Base-by-base conservation (phyloP, 805 yeast genomes). In the Yarrowia deformans region DNA sequence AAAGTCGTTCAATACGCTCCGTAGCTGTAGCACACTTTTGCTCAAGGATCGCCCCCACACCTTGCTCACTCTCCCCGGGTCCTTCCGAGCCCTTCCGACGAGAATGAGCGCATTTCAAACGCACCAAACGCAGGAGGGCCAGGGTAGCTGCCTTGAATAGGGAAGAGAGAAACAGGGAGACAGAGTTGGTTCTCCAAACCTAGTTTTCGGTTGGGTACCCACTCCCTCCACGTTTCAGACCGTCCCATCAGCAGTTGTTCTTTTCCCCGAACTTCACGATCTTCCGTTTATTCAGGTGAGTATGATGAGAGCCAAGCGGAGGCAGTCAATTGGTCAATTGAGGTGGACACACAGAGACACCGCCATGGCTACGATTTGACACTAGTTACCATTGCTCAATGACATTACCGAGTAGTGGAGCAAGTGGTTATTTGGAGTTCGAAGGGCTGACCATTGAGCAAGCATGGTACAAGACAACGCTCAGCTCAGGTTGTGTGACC, bases 281-380 rank as follows among this genome's bases (percentile, higher is more conserved):
- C 13, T 35, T 60, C 45, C 66, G 66, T 32, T 60, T 45, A 34
- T 60, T 60, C 66, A 60, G 52, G 66, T 60, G 66, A 60, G 66
- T 60, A 18, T 46, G 50, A 13, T 34, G 37, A 8, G 37, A 6
- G 29, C 29, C 29, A 23, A 23, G 29, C 29, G 29, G 29, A 23
- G 29, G 29, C 29, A 23, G 29, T 23, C 29, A 23, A 23, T 23
- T 23, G 16, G 32, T 10, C 56, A 52, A 52, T 52, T 52, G 56
- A 50, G 56, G 23, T 14, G 34, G 34, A 19, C 48, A 45, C 49
- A 45, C 16, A 45, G 13, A 45, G 13, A 19, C 19, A n/a, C n/a
- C 18, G 7, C 5, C 23, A n/a, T 34, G 37, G 37, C 10, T 34
- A 23, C 8, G 37, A 6, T 39, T 14, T 39, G 16, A 39, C 42